A percentile compares a stretch with the other conserved stretches of the same genome.
Evolutionary conservation across 257 asterid species (phyloP).

Genomic region (Verbascum thapsus): DNA sequence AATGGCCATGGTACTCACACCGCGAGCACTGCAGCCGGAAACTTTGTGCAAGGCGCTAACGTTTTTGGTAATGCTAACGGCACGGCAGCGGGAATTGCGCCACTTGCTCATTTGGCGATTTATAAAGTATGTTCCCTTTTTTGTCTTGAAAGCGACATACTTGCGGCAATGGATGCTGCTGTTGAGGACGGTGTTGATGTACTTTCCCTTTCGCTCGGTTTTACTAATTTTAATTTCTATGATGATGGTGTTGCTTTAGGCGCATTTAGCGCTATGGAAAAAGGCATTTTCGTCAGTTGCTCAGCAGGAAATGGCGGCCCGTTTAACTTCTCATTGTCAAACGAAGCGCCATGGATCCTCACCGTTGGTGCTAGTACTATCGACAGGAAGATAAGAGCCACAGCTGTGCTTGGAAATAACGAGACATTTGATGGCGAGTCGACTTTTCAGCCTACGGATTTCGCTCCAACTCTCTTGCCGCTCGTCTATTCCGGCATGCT

Average conservation of each 20-base stretch:
- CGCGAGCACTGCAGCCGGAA: conserved; percentile 45
- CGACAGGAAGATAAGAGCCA: conserved; percentile 24
- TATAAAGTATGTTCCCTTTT: conserved; percentile 31
- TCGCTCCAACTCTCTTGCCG: conserved; percentile 8
- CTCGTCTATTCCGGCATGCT: conserved; percentile 21
- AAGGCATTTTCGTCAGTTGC: conserved; percentile 23
- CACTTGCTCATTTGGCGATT: conserved; percentile 40
- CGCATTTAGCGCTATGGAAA: conserved; percentile 25
- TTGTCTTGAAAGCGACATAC: conserved; percentile 30
- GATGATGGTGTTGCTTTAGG: conserved; percentile 20
- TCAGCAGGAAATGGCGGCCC: conserved; percentile 33
- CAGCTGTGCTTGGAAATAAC: conserved; percentile 23
- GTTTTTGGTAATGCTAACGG: conserved; percentile 45
- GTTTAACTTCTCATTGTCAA: not conserved
- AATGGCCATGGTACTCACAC: conserved; percentile 45
- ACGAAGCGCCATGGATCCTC: conserved; percentile 31
- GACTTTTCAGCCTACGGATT: not conserved
- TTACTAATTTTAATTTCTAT: not conserved
- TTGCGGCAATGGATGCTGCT: conserved; percentile 46
- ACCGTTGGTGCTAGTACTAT: conserved; percentile 31
- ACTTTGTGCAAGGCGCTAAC: conserved; percentile 33
- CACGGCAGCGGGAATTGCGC: conserved; percentile 42
- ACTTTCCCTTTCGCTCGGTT: conserved; percentile 17
- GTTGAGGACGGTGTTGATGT: conserved; percentile 34
- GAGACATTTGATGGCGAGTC: conserved; percentile 21